Base-by-base conservation (phyloP, 2,329 filamentous ascomycete genomes). In the Aspergillus pseudoglaucus region DNA sequence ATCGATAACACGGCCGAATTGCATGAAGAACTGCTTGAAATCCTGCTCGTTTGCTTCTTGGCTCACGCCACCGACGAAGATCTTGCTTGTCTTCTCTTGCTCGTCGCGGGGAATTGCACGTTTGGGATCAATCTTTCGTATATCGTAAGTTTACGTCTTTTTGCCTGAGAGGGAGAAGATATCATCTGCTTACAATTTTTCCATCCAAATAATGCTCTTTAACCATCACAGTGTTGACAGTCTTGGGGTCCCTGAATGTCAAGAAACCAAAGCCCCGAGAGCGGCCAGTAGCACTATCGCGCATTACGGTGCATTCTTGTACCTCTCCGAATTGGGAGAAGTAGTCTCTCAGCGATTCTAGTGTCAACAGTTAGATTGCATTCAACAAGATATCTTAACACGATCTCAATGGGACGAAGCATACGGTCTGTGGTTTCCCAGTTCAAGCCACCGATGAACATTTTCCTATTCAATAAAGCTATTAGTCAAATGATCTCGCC, bases 391-490 rank as follows among this genome's bases (percentile, higher is more conserved):
- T 39, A 39, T 18, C 33, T 35, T 35, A 39, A 18, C n/a, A 22
- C 23, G 42, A 44, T 30, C 42, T 47, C 40, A 30, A 48, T 30
- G 44, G 41, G 32, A 41, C 50, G 47, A 50, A 53, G 73, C 90
- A 79, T 83, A 97, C 91, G 84, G 75, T 97, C 91, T 47, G 93
- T 97, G 14, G 93, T 98, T 72, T 98, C 93, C 93, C 93, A 98
- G 67, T 98, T 98, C 47, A 98, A 75, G 37, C 93, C 93, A 61
- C 93, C 93, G 71, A 98, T 98, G 62, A 98, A 98, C 93, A 98
- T 98, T 76, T 98, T 98, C 63, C 93, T 98, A 73, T 63, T 52
- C 50, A 65, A 55, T 60, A 58, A 51, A 52, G 53, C 48, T 54
- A 63, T 69, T 59, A 72, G 68, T 59, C 56, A 61, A 53, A 8